These are phyloP conservation scores for Lipomyces yamanashiensis DNA, from an alignment of 805 yeast species.

Conservation along the genomic window DNA sequence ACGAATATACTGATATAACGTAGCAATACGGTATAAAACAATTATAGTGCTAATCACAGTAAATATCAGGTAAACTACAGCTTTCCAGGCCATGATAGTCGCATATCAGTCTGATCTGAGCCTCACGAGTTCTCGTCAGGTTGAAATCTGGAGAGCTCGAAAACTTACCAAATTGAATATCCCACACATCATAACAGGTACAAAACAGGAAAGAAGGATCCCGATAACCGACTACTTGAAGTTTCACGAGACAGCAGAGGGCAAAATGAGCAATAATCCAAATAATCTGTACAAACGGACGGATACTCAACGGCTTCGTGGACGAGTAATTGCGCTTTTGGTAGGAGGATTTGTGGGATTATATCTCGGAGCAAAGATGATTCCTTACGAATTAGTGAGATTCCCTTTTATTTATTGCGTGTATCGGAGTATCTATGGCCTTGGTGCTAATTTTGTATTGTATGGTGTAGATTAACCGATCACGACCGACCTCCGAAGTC, in stretches of 20 bases:
- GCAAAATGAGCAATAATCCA: neutral
- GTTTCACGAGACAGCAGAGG: neutral
- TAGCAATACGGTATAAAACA: no score
- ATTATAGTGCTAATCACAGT: no score
- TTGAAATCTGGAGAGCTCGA: no score
- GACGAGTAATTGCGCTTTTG: constrained; percentile 5
- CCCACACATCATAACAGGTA: no score
- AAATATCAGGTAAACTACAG: no score
- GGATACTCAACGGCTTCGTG: constrained; percentile 9
- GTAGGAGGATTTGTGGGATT: constrained; percentile 11
- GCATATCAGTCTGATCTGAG: no score
- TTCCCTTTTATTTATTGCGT: neutral
- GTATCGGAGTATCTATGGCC: no score
- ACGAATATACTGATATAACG: no score
- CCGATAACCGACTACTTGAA: neutral
- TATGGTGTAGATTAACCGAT: neutral
- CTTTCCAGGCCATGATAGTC: no score
- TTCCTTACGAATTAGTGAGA: constrained; percentile 13
- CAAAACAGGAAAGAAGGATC: no score
- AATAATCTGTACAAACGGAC: neutral
- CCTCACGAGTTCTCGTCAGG: no score
- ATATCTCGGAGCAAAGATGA: constrained; percentile 10
- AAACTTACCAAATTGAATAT: no score
- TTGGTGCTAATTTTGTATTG: neutral
- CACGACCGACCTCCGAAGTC: neutral